These are phyloP conservation scores for Euclidium syriacum DNA, from an alignment of 345 rosid species.

Conservation along the genomic window DNA sequence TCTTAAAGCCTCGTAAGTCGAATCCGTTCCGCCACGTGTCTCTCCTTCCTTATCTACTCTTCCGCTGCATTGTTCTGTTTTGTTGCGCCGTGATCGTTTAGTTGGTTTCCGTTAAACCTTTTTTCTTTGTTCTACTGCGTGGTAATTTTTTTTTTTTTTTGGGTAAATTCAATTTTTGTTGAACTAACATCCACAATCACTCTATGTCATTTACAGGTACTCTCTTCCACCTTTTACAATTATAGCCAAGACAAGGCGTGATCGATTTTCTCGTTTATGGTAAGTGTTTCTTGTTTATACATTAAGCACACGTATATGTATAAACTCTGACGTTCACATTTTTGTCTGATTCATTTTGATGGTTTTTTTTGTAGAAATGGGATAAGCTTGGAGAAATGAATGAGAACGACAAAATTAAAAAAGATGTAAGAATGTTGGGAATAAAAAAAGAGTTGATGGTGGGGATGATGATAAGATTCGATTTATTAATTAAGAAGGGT, in stretches of 20 bases:
- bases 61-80: background rate
- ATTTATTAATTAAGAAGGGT: constrained; percentile 10
- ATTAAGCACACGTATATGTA: background rate
- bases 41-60: background rate
- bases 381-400: constrained; percentile 12
- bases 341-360: background rate
- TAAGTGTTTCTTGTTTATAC: background rate
- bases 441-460: constrained; percentile 2
- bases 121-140: background rate
- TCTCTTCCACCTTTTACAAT: background rate
- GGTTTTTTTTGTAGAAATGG: background rate
- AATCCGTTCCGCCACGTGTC: background rate
- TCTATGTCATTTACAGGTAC: constrained; percentile 15
- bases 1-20: background rate
- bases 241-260: background rate
- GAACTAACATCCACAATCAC: background rate
- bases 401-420: background rate
- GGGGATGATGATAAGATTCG: constrained; percentile 33
- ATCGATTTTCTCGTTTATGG: background rate
- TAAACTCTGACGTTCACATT: background rate
- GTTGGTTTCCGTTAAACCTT: background rate
- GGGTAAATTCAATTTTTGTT: background rate
- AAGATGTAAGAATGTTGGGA: background rate
- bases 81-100: constrained; percentile 7
- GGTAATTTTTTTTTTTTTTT: background rate